Percentiles rank a stretch among this genome's conserved stretches.
phyloP scores from a whole-genome alignment of 192 early-diverging fungal species.

The Podila verticillata region DNA sequence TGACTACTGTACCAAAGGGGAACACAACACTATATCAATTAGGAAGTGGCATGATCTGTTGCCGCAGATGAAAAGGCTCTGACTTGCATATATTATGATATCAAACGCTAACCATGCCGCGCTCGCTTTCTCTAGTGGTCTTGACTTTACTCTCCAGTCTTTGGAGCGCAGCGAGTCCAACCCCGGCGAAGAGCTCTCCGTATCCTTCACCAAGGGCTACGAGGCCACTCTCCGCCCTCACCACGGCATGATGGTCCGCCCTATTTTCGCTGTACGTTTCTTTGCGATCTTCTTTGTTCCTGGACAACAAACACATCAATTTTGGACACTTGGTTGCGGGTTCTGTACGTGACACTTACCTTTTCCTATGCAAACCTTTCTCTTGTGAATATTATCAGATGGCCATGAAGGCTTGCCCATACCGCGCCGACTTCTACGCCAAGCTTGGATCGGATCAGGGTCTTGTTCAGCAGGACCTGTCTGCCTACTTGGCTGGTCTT shows the following conservation, averaged over 20 bases:
- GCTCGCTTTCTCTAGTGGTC: constrained; percentile 59
- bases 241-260: constrained; percentile 76
- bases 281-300: not conserved
- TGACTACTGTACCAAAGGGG: not conserved
- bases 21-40: too few species aligned
- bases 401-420: constrained; percentile 94
- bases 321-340: not conserved
- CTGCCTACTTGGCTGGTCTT: constrained; percentile 78
- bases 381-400: constrained; percentile 54
- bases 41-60: not conserved
- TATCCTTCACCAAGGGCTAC: constrained; percentile 81
- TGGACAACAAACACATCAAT: not conserved
- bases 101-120: not conserved
- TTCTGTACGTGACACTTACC: not conserved
- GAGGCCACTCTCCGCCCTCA: constrained; percentile 72
- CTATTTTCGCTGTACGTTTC: constrained; percentile 68
- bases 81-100: not conserved
- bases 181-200: constrained; percentile 67
- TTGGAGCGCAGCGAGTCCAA: constrained; percentile 68
- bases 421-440: constrained; percentile 87
- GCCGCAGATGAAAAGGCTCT: too few species aligned
- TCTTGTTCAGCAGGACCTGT: constrained; percentile 65
- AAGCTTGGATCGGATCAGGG: constrained; percentile 78
- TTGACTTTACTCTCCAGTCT: constrained; percentile 81
- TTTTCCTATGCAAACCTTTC: not conserved